These are phyloP conservation scores for Saussurea involucrata DNA, from an alignment of 129 eudicot species.

Conservation along the genomic window DNA sequence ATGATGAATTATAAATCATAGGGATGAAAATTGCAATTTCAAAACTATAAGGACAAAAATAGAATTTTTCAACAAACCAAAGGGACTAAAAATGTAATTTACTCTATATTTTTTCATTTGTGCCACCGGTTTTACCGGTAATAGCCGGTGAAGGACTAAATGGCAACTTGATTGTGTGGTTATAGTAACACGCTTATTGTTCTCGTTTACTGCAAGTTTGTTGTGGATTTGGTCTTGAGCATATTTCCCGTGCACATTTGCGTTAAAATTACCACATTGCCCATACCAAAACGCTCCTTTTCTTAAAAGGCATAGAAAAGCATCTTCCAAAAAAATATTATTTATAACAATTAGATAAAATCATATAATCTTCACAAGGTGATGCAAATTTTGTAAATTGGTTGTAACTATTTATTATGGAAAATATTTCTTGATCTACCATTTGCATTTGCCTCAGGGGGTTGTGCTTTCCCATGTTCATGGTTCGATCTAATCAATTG, in stretches of 20 bases:
- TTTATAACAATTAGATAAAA: not conserved
- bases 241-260: slow-evolving; percentile 14
- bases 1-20: no score
- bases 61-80: no score
- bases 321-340: not conserved
- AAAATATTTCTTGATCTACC: not conserved
- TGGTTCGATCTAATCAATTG: not conserved
- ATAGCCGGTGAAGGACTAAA: slow-evolving; percentile 27
- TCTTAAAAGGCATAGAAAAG: not conserved
- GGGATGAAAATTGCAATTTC: no score
- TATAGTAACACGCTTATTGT: slow-evolving; percentile 24
- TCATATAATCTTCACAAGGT: not conserved
- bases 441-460: no score
- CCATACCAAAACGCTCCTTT: not conserved
- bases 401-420: not conserved
- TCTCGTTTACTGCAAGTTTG: slow-evolving; percentile 22
- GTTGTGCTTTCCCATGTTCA: not conserved
- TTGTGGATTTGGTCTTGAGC: slow-evolving; percentile 38
- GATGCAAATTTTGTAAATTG: not conserved
- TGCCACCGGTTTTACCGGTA: slow-evolving; percentile 30
- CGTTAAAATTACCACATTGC: not conserved
- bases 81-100: no score
- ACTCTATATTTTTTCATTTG: not conserved
- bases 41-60: no score
- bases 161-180: not conserved